A percentile compares a stretch with the other conserved stretches of the same genome.
Conservation (phyloP, 2,329 filamentous ascomycete species). For the Fusarium ambrosium region DNA sequence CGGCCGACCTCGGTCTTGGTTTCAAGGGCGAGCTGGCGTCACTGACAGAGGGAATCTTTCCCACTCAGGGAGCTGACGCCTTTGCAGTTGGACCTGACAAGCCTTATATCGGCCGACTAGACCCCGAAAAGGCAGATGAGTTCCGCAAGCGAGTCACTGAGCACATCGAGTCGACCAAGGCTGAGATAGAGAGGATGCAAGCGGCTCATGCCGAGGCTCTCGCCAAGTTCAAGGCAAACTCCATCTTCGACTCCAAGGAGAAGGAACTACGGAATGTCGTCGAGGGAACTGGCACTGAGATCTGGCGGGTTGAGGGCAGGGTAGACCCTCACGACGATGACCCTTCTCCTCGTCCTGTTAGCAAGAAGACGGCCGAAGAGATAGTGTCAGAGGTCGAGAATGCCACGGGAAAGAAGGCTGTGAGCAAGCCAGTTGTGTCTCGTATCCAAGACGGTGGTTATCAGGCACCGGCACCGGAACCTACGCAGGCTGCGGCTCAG, state of each 20-base stretch:
- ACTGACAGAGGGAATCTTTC: conserved; percentile 88
- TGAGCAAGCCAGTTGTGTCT: conserved; percentile 73
- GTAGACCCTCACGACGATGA: conserved; percentile 66
- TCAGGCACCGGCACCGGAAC: conserved; percentile 71
- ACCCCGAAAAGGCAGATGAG: conserved; percentile 82
- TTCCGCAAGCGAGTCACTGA: conserved; percentile 84
- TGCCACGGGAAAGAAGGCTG: conserved; percentile 75
- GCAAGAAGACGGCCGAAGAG: conserved; percentile 74
- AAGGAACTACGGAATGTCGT: conserved; percentile 78
- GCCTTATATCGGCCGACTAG: conserved; percentile 74
- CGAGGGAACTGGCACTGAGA: conserved; percentile 70
- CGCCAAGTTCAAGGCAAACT: conserved; percentile 79
- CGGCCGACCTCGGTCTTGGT: conserved; percentile 88
- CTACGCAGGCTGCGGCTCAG: conserved; percentile 50
- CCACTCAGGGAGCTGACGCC: conserved; percentile 69
- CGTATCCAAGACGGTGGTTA: conserved; percentile 84
- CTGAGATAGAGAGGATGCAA: conserved; percentile 88
- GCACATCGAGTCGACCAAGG: conserved; percentile 78
- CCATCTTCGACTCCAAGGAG: conserved; percentile 80
- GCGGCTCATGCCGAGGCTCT: conserved; percentile 82
- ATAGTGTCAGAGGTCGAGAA: conserved; percentile 82
- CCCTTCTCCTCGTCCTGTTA: conserved; percentile 49
- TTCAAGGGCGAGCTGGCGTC: conserved; percentile 84
- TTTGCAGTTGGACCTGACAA: conserved; percentile 64
- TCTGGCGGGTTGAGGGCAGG: conserved; percentile 74